These are phyloP conservation scores for Hypholoma sublateritium DNA, from an alignment of 768 basidiomycete genomes.

Conservation along the genomic window DNA sequence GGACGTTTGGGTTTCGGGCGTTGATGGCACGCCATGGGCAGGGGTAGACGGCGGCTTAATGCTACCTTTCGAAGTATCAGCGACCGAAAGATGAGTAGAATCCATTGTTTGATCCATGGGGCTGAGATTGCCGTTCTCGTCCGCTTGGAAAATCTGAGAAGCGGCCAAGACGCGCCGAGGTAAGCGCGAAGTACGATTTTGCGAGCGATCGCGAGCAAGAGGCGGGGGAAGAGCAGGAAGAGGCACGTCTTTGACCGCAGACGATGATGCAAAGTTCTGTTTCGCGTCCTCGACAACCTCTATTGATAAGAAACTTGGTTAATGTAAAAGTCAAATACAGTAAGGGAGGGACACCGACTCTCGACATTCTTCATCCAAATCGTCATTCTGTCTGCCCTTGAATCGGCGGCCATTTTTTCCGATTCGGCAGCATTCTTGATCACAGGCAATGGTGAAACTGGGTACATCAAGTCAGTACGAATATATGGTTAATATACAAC, in stretches of 20 bases:
- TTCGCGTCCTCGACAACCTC: constrained; percentile 83
- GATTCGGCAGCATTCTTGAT: constrained; percentile 53
- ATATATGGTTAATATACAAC: neutral
- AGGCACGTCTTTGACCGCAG: constrained; percentile 39
- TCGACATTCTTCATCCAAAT: constrained; percentile 84
- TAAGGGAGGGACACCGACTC: constrained; percentile 45
- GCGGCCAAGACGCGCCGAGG: constrained; percentile 65
- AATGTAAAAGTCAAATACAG: neutral
- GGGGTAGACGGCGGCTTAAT: constrained; percentile 15
- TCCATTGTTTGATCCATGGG: constrained; percentile 30
- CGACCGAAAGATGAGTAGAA: constrained; percentile 28
- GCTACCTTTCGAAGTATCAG: constrained; percentile 22
- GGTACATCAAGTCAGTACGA: constrained; percentile 3
- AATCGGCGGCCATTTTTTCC: constrained; percentile 54
- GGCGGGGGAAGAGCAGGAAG: constrained; percentile 69
- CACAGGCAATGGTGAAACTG: constrained; percentile 47
- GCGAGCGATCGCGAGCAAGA: constrained; percentile 49
- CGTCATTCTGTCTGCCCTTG: constrained; percentile 65
- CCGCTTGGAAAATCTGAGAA: constrained; percentile 63
- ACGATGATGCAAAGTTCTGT: constrained; percentile 65
- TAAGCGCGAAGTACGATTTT: constrained; percentile 49
- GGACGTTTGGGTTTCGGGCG: constrained; percentile 13
- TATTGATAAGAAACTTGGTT: constrained; percentile 27
- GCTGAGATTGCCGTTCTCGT: constrained; percentile 38
- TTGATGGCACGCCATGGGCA: constrained; percentile 7